phyloP scores from a whole-genome alignment of 2,329 filamentous ascomycete species.

The Colletotrichum liaoningense region DNA sequence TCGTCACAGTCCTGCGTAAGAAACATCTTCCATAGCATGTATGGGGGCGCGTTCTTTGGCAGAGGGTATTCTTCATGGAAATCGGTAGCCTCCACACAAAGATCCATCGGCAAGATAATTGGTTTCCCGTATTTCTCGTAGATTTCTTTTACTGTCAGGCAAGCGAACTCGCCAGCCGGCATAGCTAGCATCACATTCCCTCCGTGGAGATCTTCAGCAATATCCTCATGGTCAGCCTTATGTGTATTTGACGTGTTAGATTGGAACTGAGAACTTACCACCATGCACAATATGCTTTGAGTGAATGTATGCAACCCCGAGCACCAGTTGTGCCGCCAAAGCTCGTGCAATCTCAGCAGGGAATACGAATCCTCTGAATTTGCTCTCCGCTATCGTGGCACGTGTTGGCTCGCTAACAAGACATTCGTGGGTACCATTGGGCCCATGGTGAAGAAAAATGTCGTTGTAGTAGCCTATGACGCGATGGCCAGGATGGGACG shows the following conservation, averaged over 20 bases:
- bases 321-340: neutral
- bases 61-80: neutral
- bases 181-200: neutral
- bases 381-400: neutral
- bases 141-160: neutral
- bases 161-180: neutral
- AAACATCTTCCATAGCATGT: neutral
- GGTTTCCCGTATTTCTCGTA: neutral
- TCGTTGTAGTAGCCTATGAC: neutral
- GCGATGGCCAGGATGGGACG: neutral
- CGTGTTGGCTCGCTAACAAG: neutral
- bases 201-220: neutral
- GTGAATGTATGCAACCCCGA: neutral
- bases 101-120: neutral
- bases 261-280: neutral
- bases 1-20: neutral
- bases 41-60: neutral
- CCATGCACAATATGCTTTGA: neutral
- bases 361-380: neutral
- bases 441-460: neutral
- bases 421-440: neutral
- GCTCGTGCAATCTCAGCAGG: neutral
- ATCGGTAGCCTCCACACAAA: neutral
- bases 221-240: neutral
- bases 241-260: neutral